Conservation (phyloP, 1,284 basidiomycete genomes). For the Cutaneotrichosporon cutaneum region DNA sequence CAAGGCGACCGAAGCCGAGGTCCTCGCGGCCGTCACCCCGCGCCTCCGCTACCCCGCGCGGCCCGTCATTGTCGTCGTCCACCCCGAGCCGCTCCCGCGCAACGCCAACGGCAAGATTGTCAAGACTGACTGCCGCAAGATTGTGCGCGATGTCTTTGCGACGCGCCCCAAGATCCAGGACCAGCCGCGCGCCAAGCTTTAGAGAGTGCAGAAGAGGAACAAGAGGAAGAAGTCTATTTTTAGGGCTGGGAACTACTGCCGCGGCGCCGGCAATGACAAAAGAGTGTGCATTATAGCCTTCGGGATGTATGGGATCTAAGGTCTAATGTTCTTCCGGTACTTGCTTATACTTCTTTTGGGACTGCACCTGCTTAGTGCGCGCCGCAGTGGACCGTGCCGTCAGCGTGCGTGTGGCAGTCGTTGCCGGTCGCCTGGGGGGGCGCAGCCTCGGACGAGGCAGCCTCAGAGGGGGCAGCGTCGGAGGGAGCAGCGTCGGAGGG, state of each 20-base stretch:
- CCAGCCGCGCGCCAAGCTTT: neutral
- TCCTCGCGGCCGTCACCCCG: slow-evolving; percentile 15
- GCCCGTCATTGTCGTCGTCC: slow-evolving; percentile 20
- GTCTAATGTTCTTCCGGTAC: neutral
- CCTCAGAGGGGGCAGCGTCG: too few species aligned
- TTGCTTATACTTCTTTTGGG: neutral
- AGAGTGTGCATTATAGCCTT: neutral
- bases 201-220: neutral
- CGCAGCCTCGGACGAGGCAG: slow-evolving; percentile 10
- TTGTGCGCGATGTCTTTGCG: slow-evolving; percentile 20
- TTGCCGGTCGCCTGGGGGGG: slow-evolving; percentile 8
- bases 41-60: slow-evolving; percentile 21
- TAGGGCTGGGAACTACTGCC: neutral
- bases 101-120: slow-evolving; percentile 26
- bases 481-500: too few species aligned
- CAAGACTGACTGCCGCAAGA: slow-evolving; percentile 20
- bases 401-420: slow-evolving; percentile 47
- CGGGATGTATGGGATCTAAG: neutral
- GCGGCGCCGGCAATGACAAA: neutral
- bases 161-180: slow-evolving; percentile 2
- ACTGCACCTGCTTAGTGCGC: neutral
- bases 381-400: slow-evolving; percentile 28
- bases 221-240: neutral
- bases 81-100: slow-evolving; percentile 12
- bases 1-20: slow-evolving; percentile 8